Base-by-base conservation (phyloP, 345 rosid species). In the Eucalyptus curtisii region DNA sequence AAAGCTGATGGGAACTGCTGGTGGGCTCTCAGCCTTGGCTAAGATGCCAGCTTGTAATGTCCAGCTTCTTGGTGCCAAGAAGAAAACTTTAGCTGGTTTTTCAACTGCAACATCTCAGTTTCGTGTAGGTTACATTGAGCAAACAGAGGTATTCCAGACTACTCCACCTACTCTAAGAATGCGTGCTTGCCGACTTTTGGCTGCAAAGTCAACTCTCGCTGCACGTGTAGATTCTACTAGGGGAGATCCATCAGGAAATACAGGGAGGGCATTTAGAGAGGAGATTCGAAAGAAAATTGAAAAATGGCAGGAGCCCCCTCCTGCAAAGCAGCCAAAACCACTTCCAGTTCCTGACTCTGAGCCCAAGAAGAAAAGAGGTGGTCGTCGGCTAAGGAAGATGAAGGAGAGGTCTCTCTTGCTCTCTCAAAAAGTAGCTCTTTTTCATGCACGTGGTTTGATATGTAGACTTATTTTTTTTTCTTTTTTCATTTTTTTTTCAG, bases 341-440 rank as follows among this genome's bases (percentile, higher is more conserved):
- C 99, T 98, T 91, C 99, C 99, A 30, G 99, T 97, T 90, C 99
- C 99, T 86, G 99, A 98, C 91, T 98, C 99, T n/a, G 99, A 98
- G 89, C 99, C 99, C 50, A 97, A 98, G 90, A 97, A 97, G 61
- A 96, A 96, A 93, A 95, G 99, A 87, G 99, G 99, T 92, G 99
- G 99, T 85, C 97, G 99, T 49, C 96, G 99, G 87, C 90, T 95
- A 76, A 95, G 98, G 90, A 98, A 98, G 95, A 95, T 97, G 99
- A 98, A 98, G 91, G 99, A 98, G 91, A 95, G 99, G 99, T 27
- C 55, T 71, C 47, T 68, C 27, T 17, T 40, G 20, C 49, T 49
- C 80, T 88, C 5, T 79, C 10, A 17, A 87, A 42, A 31, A 25
- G 88, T 19, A 53, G 88, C 87, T 85, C 85, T 49, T 89, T 33